Percentiles rank a stretch among this genome's conserved stretches.
Evolutionary conservation across 306 rosid genomes (phyloP).

Genomic region (Trifolium subterraneum): DNA sequence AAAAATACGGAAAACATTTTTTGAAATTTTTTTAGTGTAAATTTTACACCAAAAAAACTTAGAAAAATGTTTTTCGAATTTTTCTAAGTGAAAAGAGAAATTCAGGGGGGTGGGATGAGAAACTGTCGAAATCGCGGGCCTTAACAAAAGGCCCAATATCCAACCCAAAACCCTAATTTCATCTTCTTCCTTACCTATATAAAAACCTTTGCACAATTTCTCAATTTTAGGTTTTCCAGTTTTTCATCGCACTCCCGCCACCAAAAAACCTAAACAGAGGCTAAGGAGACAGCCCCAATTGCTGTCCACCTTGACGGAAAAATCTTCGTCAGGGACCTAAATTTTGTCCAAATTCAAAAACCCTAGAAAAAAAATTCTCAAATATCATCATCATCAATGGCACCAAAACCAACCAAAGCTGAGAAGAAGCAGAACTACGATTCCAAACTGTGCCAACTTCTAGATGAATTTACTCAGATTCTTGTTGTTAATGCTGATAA

Average conservation of each 20-base stretch:
- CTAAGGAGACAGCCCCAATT: constrained; percentile 67
- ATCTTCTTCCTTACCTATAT: neutral
- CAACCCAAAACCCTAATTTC: constrained; percentile 1
- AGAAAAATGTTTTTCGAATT: no score
- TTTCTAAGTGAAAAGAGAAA: no score
- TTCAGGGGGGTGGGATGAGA: no score
- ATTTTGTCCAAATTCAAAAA: constrained; percentile 39
- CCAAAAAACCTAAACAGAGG: constrained; percentile 34
- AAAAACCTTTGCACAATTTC: neutral
- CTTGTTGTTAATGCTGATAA: constrained; percentile 87
- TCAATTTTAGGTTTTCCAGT: neutral
- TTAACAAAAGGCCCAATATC: no score
- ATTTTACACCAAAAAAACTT: no score
- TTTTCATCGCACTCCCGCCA: neutral
- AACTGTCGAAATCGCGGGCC: no score
- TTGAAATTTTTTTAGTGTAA: no score
- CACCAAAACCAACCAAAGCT: constrained; percentile 68
- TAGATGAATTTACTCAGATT: constrained; percentile 75
- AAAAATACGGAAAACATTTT: no score
- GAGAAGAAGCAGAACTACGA: constrained; percentile 83
- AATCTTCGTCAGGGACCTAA: no score
- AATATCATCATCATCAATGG: constrained; percentile 48
- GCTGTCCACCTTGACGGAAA: constrained; percentile 97
- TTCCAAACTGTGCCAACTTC: constrained; percentile 69
- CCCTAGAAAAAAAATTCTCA: neutral